These are phyloP conservation scores for Lophiostoma macrostomum DNA, from an alignment of 495 filamentous ascomycete species.

Conservation along the genomic window DNA sequence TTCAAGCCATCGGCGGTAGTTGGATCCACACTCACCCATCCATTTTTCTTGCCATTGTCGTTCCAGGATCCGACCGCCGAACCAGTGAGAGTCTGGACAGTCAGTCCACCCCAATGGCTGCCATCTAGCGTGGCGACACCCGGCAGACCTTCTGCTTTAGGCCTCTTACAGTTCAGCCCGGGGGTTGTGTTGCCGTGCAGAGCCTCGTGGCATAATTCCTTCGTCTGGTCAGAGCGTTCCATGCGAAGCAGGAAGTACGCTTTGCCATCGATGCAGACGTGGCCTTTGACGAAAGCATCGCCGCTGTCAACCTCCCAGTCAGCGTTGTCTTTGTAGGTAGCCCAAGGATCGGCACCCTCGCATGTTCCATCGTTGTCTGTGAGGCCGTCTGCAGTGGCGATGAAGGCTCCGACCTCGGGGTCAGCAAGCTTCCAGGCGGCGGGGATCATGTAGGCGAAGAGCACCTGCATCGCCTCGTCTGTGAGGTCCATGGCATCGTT, in stretches of 20 bases:
- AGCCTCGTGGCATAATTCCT: not conserved
- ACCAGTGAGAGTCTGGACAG: not conserved
- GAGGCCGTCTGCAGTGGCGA: conserved; percentile 1
- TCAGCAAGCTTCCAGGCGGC: not conserved
- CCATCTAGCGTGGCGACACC: conserved; percentile 1
- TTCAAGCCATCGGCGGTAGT: not conserved
- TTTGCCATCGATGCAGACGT: not conserved
- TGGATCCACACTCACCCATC: not conserved
- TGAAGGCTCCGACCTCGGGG: not conserved
- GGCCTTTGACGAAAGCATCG: not conserved
- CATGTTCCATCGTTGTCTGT: not conserved
- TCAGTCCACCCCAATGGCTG: not conserved
- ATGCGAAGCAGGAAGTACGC: not conserved
- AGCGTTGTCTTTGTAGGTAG: not conserved
- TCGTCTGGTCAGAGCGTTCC: not conserved
- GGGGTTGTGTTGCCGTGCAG: not conserved
- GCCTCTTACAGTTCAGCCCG: too few relatives aligned
- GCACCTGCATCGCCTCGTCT: not conserved
- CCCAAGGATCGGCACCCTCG: not conserved
- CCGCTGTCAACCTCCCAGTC: not conserved
- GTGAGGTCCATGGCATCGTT: not conserved
- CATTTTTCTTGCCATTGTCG: conserved; percentile 5
- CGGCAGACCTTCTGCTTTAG: not conserved
- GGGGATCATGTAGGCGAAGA: not conserved
- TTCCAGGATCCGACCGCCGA: too few relatives aligned